A percentile compares a stretch with the other conserved stretches of the same genome.
These are phyloP conservation scores for Thymus mandschuricus DNA, from an alignment of 257 asterid genomes.

Conservation along the genomic window DNA sequence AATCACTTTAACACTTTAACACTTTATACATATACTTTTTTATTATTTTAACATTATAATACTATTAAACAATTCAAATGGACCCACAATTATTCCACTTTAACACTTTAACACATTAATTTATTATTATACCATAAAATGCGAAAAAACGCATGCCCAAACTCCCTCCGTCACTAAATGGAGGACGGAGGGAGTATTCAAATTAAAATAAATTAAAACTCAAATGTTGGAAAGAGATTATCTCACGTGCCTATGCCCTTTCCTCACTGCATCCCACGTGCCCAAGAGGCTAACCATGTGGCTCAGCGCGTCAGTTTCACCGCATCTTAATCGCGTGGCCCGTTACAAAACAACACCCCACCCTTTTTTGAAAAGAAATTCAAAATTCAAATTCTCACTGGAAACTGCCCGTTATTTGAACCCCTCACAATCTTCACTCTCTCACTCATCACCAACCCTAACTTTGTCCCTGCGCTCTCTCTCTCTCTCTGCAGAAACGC, in stretches of 20 bases:
- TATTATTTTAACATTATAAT: too few relatives aligned
- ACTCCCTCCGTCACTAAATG: too few relatives aligned
- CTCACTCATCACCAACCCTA: slow-evolving; percentile 19
- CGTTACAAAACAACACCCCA: not conserved
- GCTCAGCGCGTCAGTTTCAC: slow-evolving; percentile 29
- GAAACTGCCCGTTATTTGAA: slow-evolving; percentile 18
- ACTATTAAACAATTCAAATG: too few relatives aligned
- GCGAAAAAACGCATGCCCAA: too few relatives aligned
- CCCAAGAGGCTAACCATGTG: slow-evolving; percentile 10
- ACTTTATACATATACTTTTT: too few relatives aligned
- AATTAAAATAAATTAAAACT: too few relatives aligned
- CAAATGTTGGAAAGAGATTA: not conserved
- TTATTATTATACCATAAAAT: too few relatives aligned
- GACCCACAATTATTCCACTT: too few relatives aligned
- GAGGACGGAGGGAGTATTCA: too few relatives aligned
- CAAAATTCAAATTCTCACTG: slow-evolving; percentile 36
- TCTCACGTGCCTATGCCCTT: not conserved
- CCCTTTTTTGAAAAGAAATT: slow-evolving; percentile 7
- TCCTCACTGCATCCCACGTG: slow-evolving; percentile 14
- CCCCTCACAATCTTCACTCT: slow-evolving; percentile 14
- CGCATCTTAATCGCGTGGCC: not conserved
- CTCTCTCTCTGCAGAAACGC: slow-evolving; percentile 14
- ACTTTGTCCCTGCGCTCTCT: not conserved
- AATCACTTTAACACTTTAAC: too few relatives aligned
- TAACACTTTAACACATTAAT: too few relatives aligned